Evolutionary conservation across 2,329 filamentous ascomycete species (phyloP).

Genomic region (Tolypocladium sp.): DNA sequence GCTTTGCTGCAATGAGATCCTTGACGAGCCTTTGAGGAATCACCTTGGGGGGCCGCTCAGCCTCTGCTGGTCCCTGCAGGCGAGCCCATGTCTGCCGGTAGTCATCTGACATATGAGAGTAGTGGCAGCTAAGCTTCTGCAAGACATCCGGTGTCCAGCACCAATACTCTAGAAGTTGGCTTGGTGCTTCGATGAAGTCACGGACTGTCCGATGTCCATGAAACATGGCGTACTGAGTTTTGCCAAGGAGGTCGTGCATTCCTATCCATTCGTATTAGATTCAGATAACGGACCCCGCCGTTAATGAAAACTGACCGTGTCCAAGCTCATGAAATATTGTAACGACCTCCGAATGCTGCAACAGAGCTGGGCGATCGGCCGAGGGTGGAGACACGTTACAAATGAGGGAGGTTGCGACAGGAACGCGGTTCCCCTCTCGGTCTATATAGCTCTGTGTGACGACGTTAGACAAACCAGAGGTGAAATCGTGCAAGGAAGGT

Average conservation of each 20-base stretch:
- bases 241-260: constrained; percentile 25
- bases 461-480: no score
- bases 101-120: neutral
- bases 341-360: constrained; percentile 1
- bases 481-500: no score
- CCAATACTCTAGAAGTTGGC: constrained; percentile 31
- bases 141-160: constrained; percentile 24
- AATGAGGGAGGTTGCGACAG: neutral
- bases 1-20: constrained; percentile 39
- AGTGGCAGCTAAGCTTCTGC: constrained; percentile 38
- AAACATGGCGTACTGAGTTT: constrained; percentile 22
- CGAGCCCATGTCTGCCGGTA: neutral
- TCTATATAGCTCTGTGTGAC: constrained; percentile 1
- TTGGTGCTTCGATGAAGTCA: constrained; percentile 29
- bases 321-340: constrained; percentile 14
- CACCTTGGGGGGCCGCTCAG: constrained; percentile 19
- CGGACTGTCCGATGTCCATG: constrained; percentile 22
- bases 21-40: constrained; percentile 38
- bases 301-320: constrained; percentile 6
- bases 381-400: constrained; percentile 1
- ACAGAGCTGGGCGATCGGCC: neutral
- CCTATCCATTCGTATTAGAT: neutral
- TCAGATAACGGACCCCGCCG: no score
- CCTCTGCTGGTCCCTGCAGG: no score
- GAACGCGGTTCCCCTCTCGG: neutral